Conservation (phyloP, 1,284 basidiomycete species). For the Heterobasidion annosum region DNA sequence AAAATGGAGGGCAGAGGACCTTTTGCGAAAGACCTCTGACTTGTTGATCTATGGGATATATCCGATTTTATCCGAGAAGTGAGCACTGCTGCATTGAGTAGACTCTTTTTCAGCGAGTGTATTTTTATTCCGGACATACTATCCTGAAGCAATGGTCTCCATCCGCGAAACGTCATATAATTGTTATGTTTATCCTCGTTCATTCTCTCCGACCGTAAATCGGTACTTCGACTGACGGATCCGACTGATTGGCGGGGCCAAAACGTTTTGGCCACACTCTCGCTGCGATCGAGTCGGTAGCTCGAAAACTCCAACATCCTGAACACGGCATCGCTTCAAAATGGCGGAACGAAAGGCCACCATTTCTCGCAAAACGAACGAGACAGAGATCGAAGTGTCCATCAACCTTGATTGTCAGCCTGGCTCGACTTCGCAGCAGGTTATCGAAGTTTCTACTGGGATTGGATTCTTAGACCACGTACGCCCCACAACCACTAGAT, state of each 20-base stretch:
- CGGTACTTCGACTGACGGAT: too few species aligned
- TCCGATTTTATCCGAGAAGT: background rate
- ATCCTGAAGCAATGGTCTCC: too few species aligned
- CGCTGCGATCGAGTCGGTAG: background rate
- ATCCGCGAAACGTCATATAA: too few species aligned
- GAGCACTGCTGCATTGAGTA: background rate
- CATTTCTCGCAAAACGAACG: conserved; percentile 83
- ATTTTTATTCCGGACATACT: too few species aligned
- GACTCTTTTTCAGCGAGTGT: background rate
- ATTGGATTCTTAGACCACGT: conserved; percentile 99
- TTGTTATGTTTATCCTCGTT: too few species aligned
- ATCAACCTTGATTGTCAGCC: conserved; percentile 81
- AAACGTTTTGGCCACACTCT: background rate
- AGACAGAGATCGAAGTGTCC: conserved; percentile 83
- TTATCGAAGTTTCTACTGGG: conserved; percentile 86
- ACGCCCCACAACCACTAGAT: conserved; percentile 17
- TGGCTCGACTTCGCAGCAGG: conserved; percentile 54
- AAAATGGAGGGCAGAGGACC: conserved; percentile 63
- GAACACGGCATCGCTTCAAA: background rate
- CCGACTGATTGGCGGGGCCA: too few species aligned
- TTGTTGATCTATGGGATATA: background rate
- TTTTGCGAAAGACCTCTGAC: conserved; percentile 18
- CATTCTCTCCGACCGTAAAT: too few species aligned
- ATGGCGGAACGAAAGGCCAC: conserved; percentile 60
- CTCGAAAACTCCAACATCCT: background rate